phyloP scores from a whole-genome alignment of 2,329 filamentous ascomycete genomes.

The Dothideomycetidae sp. region DNA sequence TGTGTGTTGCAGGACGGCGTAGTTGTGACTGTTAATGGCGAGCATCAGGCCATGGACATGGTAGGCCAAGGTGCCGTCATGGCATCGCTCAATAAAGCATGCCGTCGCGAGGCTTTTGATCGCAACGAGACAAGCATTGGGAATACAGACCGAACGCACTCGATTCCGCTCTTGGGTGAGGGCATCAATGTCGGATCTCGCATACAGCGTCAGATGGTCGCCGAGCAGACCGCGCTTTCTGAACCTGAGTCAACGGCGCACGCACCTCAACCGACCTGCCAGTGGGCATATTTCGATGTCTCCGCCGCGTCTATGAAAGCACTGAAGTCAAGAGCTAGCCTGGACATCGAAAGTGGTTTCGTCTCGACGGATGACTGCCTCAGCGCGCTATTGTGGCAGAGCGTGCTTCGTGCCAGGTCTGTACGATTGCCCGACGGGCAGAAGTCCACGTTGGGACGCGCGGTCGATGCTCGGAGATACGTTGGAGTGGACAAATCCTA shows the following conservation, averaged over 20 bases:
- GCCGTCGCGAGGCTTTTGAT: conserved; percentile 32
- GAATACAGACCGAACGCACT: conserved; percentile 27
- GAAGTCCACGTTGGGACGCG: conserved; percentile 30
- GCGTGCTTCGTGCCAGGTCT: conserved; percentile 28
- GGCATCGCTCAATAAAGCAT: conserved; percentile 36
- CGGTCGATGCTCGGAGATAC: conserved; percentile 34
- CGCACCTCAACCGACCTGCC: conserved; percentile 13
- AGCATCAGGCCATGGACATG: conserved; percentile 40
- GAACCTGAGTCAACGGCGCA: conserved; percentile 13
- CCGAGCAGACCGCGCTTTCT: conserved; percentile 11
- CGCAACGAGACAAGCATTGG: conserved; percentile 30
- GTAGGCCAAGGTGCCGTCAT: conserved; percentile 36
- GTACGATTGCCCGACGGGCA: conserved; percentile 19
- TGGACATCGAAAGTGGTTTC: conserved; percentile 19
- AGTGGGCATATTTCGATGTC: conserved; percentile 35
- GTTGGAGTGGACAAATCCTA: conserved; percentile 32
- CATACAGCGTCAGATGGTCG: conserved; percentile 12
- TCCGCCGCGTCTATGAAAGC: conserved; percentile 21
- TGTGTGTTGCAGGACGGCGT: conserved; percentile 38
- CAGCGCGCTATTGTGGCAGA: conserved; percentile 38
- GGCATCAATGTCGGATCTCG: conserved; percentile 24
- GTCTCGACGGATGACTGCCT: conserved; percentile 42
- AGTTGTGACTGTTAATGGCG: conserved; percentile 34
- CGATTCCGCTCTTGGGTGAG: conserved; percentile 29
- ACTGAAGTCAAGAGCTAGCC: conserved; percentile 30